Evolutionary conservation across 441 rosid genomes (phyloP).

Genomic region (Gossypium lobatum): DNA sequence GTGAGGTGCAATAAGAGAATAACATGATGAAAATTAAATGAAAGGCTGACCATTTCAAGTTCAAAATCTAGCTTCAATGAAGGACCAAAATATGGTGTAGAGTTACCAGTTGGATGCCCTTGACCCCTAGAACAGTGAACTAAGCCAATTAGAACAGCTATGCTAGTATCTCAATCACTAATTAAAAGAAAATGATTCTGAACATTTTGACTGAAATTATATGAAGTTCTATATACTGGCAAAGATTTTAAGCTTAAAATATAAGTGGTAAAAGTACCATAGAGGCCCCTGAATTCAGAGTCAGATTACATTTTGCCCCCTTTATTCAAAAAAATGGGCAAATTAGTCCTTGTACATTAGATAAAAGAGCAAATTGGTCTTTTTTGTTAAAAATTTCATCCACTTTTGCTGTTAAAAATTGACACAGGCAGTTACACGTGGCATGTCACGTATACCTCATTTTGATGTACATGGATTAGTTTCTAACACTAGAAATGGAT

Average conservation of each 20-base stretch:
- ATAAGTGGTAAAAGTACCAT: not conserved
- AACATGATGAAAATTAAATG: not conserved
- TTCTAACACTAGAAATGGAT: too few species aligned
- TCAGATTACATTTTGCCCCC: too few species aligned
- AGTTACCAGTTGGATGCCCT: slow-evolving; percentile 62
- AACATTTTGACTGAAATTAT: not conserved
- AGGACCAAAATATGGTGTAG: slow-evolving; percentile 82
- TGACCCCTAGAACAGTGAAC: slow-evolving; percentile 62
- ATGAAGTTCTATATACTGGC: not conserved
- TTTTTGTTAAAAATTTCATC: too few species aligned
- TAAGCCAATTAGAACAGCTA: not conserved
- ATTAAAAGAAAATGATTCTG: not conserved
- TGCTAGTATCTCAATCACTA: not conserved
- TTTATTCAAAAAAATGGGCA: too few species aligned
- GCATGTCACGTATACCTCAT: too few species aligned
- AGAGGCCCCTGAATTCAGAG: too few species aligned
- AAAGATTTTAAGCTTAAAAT: not conserved
- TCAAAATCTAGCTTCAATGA: slow-evolving; percentile 87
- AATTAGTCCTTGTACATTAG: too few species aligned
- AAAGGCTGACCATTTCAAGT: slow-evolving; percentile 78
- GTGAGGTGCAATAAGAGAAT: not conserved
- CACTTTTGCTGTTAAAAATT: too few species aligned
- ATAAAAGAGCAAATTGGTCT: too few species aligned
- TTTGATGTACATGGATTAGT: too few species aligned
- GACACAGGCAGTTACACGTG: too few species aligned